Evolutionary conservation across 2,329 filamentous ascomycete species (phyloP).

Genomic region (Penicillium sp.): DNA sequence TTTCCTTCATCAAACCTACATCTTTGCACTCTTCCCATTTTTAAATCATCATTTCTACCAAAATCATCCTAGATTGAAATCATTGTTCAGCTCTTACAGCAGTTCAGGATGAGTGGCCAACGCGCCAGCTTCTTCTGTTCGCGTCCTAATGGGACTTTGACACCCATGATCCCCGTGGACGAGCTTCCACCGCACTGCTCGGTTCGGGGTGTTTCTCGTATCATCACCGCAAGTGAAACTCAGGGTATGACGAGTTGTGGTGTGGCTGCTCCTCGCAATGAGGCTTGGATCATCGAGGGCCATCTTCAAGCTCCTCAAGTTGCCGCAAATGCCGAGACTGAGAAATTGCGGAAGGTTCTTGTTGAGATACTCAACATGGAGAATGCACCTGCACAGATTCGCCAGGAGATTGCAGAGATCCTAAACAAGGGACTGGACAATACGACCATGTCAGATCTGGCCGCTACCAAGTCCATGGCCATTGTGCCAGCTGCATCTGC

Average conservation of each 20-base stretch:
- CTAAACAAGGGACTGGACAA: neutral
- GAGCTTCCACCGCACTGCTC: constrained; percentile 46
- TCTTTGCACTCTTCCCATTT: neutral
- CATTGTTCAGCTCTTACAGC: neutral
- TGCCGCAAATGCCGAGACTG: constrained; percentile 6
- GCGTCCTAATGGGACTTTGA: constrained; percentile 45
- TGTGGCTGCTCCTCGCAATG: constrained; percentile 32
- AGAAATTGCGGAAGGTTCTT: neutral
- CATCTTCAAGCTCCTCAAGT: neutral
- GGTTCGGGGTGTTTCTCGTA: constrained; percentile 44
- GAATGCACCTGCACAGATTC: neutral
- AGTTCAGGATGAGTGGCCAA: neutral
- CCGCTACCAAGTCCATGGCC: neutral
- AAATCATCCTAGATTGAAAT: too few relatives aligned
- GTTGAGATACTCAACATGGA: neutral
- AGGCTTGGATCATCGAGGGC: constrained; percentile 43
- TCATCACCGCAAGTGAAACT: constrained; percentile 41
- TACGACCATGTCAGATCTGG: neutral
- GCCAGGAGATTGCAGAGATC: neutral
- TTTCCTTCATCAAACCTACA: neutral
- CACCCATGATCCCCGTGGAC: constrained; percentile 51
- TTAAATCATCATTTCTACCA: neutral
- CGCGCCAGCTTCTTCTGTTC: constrained; percentile 43
- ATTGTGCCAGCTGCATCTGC: neutral
- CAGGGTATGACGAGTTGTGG: constrained; percentile 50